These are phyloP conservation scores for Nemophila menziesii DNA, from an alignment of 257 asterid genomes.

Conservation along the genomic window DNA sequence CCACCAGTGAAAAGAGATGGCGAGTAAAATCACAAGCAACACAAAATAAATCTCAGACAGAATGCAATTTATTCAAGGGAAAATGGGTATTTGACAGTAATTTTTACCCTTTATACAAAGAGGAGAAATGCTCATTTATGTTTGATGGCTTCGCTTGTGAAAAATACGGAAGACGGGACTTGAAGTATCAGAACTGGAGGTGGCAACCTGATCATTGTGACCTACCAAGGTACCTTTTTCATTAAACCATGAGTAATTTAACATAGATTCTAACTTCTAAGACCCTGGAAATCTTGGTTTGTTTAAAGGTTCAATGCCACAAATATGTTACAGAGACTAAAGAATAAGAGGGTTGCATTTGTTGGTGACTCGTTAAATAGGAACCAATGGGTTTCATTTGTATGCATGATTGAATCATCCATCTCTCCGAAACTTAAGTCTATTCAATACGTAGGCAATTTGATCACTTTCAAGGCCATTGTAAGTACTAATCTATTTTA, in stretches of 20 bases:
- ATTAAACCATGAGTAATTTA: neutral
- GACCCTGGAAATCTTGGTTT: neutral
- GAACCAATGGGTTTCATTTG: conserved; percentile 92
- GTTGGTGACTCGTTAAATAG: conserved; percentile 88
- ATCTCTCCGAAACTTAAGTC: conserved; percentile 36
- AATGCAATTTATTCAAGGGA: conserved; percentile 38
- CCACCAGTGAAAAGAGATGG: conserved; percentile 20
- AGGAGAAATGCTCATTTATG: conserved; percentile 38
- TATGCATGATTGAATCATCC: conserved; percentile 64
- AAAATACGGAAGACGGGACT: conserved; percentile 48
- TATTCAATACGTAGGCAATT: conserved; percentile 60
- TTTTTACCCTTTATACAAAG: conserved; percentile 46
- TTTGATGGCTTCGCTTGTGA: conserved; percentile 42
- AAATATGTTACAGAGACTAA: conserved; percentile 53
- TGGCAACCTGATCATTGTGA: conserved; percentile 70
- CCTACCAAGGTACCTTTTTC: conserved; percentile 41
- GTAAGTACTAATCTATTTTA: conserved; percentile 19
- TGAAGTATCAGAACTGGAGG: conserved; percentile 46
- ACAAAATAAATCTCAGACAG: conserved; percentile 1
- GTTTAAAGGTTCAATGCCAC: conserved; percentile 67
- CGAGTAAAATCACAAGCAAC: conserved; percentile 10
- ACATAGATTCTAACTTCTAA: no score
- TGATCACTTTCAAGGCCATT: conserved; percentile 71
- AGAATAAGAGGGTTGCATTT: conserved; percentile 68
- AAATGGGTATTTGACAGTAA: conserved; percentile 50